Conservation (phyloP, 768 basidiomycete genomes). For the Clitopilus passeckerianus region DNA sequence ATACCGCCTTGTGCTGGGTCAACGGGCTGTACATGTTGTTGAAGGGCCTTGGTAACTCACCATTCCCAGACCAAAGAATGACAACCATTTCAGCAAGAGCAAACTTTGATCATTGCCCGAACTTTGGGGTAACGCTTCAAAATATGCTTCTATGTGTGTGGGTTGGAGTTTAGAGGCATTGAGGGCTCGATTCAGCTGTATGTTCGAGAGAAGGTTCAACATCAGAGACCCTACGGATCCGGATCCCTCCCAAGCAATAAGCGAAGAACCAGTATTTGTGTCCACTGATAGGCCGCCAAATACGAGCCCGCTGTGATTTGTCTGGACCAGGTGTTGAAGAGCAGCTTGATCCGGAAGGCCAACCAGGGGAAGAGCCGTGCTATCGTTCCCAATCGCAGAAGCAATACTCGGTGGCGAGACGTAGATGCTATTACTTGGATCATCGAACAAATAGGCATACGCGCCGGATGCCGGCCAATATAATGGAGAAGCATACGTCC, state of each 20-base stretch:
- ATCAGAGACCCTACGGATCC: conserved; percentile 53
- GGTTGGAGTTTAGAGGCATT: conserved; percentile 43
- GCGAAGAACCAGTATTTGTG: conserved; percentile 35
- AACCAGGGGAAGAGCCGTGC: conserved; percentile 25
- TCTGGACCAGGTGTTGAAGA: conserved; percentile 48
- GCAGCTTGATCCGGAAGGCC: conserved; percentile 50
- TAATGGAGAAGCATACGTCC: conserved; percentile 43
- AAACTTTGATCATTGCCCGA: conserved; percentile 47
- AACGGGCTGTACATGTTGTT: not conserved
- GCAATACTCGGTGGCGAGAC: conserved; percentile 52
- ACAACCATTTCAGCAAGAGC: conserved; percentile 67
- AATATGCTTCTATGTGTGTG: conserved; percentile 55
- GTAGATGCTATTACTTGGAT: conserved; percentile 31
- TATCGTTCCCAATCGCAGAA: conserved; percentile 38
- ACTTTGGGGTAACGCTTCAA: conserved; percentile 50
- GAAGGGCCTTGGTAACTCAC: conserved; percentile 28
- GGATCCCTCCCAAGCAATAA: conserved; percentile 70
- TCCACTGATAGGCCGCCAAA: conserved; percentile 70
- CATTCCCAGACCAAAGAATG: conserved; percentile 71
- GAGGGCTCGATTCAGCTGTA: conserved; percentile 59
- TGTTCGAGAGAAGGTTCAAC: conserved; percentile 65
- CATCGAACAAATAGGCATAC: not conserved
- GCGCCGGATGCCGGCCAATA: conserved; percentile 35
- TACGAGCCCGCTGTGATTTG: conserved; percentile 47
- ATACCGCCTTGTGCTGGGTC: not conserved